Evolutionary conservation across 495 filamentous ascomycete genomes (phyloP), one percentile per base, ranked within the genome.

Genomic region (Annulohypoxylon moriforme): DNA sequence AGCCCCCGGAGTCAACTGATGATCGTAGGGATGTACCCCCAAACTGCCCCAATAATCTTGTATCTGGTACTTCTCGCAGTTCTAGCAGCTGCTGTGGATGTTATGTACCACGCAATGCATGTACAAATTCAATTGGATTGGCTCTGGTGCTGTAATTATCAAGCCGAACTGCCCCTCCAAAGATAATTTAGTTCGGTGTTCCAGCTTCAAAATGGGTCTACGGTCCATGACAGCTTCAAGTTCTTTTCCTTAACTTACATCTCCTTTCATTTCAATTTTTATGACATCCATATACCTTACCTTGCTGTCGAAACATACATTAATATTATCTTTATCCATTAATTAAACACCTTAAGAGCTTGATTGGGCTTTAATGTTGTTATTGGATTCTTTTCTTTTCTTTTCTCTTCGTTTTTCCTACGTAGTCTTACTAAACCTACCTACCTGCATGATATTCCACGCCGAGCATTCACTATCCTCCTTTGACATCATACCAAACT

Each of bases 401-500:
- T 36, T 10, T 36, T 31, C 40, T 16, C 0, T 38, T 27, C 24
- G 27, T 46, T 50, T 50, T 13, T 50, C 22, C 22, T 40, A 36
- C 33, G 16, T 20, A 49, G 22, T 52, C 16, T 20, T n/a, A 11
- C n/a, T 29, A 27, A 14, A n/a, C n/a, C 7, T 14, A 27, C 24
- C 13, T 52, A 53, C 61, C 49, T 34, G 18, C 47, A 18, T n/a
- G n/a, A 16, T 13, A 49, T 60, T 11, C 6, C 6, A 44, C 3
- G 20, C 22, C 25, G 4, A 56, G 20, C 27, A 16, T 14, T 5
- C 42, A 38, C 22, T 25, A 60, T 55, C 13, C 47, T 53, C 27
- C 46, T 60, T 71, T 75, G 68, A 74, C 71, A 74, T 76, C 71
- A 74, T 73, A 63, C 24, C 31, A 20, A 53, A 27, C 40, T 36